Evolutionary conservation across 1,284 basidiomycete genomes (phyloP).

Genomic region (Trichosporon inkin): DNA sequence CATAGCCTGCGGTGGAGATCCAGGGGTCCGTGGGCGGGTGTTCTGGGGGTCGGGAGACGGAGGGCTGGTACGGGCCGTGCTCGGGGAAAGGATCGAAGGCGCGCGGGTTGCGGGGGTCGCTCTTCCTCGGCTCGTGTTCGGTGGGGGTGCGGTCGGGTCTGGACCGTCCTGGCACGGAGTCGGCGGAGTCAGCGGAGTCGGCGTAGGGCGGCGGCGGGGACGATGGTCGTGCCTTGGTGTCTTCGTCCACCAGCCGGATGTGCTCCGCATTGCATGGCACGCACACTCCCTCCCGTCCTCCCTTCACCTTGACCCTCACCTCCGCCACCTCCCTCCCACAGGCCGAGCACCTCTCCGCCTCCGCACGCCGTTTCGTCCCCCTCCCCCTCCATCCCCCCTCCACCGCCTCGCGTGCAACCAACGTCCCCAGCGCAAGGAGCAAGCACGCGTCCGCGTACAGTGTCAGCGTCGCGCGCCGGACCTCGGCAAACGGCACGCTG

Average conservation of each 20-base stretch:
- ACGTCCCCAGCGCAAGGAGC: conserved; percentile 26
- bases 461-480: conserved; percentile 47
- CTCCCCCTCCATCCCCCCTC: not conserved
- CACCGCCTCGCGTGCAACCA: conserved; percentile 8
- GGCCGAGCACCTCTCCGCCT: not conserved
- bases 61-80: too few relatives aligned
- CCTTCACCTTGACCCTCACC: not conserved
- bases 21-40: not conserved
- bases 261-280: not conserved
- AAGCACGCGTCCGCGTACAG: conserved; percentile 53
- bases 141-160: not conserved
- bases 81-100: not conserved
- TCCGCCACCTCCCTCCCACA: not conserved
- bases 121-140: not conserved
- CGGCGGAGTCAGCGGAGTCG: too few relatives aligned
- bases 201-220: too few relatives aligned
- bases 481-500: conserved; percentile 47
- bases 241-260: too few relatives aligned
- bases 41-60: not conserved
- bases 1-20: conserved; percentile 14
- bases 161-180: too few relatives aligned
- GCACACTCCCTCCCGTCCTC: not conserved
- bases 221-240: too few relatives aligned
- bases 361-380: not conserved
- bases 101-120: not conserved